Conservation (phyloP, 306 rosid genomes). For the Quercus aquifolioides region DNA sequence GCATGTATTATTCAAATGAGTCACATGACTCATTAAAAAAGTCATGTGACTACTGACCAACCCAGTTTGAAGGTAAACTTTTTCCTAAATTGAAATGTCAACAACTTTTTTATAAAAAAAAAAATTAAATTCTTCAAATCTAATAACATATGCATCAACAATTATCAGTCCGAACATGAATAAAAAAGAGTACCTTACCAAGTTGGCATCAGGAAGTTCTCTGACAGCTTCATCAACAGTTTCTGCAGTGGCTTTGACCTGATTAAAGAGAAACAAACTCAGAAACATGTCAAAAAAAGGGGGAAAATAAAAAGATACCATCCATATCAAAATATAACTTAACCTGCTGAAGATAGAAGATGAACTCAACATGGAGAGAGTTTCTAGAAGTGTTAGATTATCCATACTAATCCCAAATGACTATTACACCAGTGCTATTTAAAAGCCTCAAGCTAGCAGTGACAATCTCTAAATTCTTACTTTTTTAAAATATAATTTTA, state of each 20-base stretch:
- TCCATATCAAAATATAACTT: background rate
- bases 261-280: conserved; percentile 12
- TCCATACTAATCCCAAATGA: background rate
- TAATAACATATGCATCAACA: background rate
- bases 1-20: too few relatives aligned
- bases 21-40: too few relatives aligned
- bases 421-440: background rate
- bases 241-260: conserved; percentile 92
- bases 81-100: too few relatives aligned
- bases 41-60: too few relatives aligned
- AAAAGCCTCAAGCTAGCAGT: background rate
- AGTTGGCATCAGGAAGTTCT: conserved; percentile 98
- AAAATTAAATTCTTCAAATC: background rate
- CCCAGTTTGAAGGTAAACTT: too few relatives aligned
- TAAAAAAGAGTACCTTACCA: conserved; percentile 77
- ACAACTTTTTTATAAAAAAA: background rate
- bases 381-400: background rate
- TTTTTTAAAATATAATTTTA: background rate
- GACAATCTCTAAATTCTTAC: background rate
- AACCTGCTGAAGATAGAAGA: background rate
- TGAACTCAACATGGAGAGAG: background rate
- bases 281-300: background rate
- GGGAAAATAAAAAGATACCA: background rate
- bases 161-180: conserved; percentile 24
- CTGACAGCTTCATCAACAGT: conserved; percentile 88